phyloP scores from a whole-genome alignment of 495 filamentous ascomycete species.

The Penicillium soppii region DNA sequence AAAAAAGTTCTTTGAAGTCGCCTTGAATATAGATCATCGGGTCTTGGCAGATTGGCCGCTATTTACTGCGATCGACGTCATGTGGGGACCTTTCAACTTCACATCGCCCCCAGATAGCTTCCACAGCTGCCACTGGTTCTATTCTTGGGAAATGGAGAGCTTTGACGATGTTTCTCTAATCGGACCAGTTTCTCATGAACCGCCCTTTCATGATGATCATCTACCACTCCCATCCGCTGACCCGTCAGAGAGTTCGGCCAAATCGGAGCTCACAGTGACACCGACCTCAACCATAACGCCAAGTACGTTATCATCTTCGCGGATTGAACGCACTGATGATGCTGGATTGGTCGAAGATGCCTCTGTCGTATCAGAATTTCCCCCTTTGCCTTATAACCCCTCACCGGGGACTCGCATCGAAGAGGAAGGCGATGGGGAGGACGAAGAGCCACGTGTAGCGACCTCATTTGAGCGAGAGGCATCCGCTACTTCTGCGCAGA shows the following conservation, averaged over 20 bases:
- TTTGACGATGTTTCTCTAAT: conserved; percentile 35
- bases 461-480: conserved; percentile 47
- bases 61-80: conserved; percentile 2
- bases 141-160: conserved; percentile 33
- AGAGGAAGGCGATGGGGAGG: conserved; percentile 32
- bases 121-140: neutral
- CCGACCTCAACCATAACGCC: conserved; percentile 7
- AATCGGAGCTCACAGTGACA: conserved; percentile 10
- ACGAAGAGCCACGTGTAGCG: conserved; percentile 43
- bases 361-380: conserved; percentile 20
- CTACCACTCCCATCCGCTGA: conserved; percentile 10
- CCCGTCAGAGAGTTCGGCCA: conserved; percentile 1
- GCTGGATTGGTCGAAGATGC: conserved; percentile 14
- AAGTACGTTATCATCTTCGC: neutral
- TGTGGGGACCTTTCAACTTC: conserved; percentile 8
- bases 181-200: conserved; percentile 20
- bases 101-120: neutral
- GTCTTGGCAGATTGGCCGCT: neutral
- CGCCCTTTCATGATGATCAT: conserved; percentile 18
- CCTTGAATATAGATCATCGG: neutral
- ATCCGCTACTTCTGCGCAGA: conserved; percentile 35
- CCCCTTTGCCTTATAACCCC: conserved; percentile 25
- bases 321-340: conserved; percentile 6
- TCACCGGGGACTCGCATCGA: conserved; percentile 24
- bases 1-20: no score